Conservation (phyloP, 352 stramenopile species). For the Pythium periplocum region DNA sequence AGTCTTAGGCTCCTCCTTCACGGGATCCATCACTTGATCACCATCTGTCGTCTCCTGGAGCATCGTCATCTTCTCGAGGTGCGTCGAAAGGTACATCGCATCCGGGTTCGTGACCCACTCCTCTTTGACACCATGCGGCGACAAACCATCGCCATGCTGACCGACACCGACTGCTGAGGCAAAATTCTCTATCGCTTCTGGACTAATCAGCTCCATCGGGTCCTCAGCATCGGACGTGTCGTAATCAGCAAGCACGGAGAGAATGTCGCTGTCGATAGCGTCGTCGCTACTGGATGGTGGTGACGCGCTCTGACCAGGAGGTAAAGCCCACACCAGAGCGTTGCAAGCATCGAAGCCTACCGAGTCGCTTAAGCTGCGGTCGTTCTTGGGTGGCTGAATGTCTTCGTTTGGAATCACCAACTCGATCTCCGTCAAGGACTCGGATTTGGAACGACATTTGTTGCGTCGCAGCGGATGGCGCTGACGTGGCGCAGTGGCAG, state of each 20-base stretch:
- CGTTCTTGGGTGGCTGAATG: conserved; percentile 19
- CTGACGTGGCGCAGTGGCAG: conserved; percentile 27
- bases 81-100: conserved; percentile 40
- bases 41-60: background rate
- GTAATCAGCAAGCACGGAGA: conserved; percentile 59
- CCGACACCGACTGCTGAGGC: background rate
- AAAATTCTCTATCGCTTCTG: background rate
- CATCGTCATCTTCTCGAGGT: conserved; percentile 72
- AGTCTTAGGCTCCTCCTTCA: too few species aligned
- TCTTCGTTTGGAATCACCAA: conserved; percentile 24
- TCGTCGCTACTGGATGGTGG: conserved; percentile 51
- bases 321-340: conserved; percentile 1
- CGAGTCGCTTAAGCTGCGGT: conserved; percentile 35
- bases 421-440: conserved; percentile 38
- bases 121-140: conserved; percentile 6
- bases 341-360: conserved; percentile 16
- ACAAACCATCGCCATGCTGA: background rate
- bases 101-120: conserved; percentile 19
- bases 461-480: conserved; percentile 20
- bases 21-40: too few species aligned
- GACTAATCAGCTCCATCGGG: conserved; percentile 11
- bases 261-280: conserved; percentile 71
- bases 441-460: conserved; percentile 60
- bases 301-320: conserved; percentile 3
- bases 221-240: conserved; percentile 34